phyloP scores from a whole-genome alignment of 129 eudicot genomes.

The Mikania micrantha region DNA sequence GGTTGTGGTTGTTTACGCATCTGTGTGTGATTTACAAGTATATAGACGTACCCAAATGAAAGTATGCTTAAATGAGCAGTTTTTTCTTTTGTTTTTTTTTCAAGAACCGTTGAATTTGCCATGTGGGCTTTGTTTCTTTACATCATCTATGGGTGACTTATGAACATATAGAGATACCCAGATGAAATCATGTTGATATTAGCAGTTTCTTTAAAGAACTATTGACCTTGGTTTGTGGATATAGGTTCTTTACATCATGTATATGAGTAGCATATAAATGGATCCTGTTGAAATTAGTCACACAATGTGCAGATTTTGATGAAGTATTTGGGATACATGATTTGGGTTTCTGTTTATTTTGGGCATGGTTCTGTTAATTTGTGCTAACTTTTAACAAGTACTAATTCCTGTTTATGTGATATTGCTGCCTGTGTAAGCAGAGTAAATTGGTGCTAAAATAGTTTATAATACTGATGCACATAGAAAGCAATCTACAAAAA shows the following conservation, averaged over 20 bases:
- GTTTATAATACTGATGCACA: neutral
- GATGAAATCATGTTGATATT: neutral
- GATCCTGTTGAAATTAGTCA: no score
- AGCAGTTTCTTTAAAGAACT: neutral
- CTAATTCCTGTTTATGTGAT: neutral
- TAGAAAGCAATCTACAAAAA: neutral
- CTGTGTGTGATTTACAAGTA: neutral
- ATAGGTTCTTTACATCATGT: neutral
- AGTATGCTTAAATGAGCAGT: neutral
- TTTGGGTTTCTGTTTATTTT: constrained; percentile 8
- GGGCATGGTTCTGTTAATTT: constrained; percentile 1
- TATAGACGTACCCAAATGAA: neutral
- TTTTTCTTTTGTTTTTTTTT: no score
- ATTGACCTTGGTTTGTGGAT: neutral
- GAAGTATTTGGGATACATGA: neutral
- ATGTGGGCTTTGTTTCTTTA: constrained; percentile 2
- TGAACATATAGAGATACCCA: constrained; percentile 23
- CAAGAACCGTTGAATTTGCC: neutral
- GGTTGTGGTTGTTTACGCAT: neutral
- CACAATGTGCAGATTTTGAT: neutral
- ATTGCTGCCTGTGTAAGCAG: neutral
- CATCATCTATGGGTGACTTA: neutral
- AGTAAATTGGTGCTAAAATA: neutral
- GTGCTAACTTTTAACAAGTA: constrained; percentile 1
- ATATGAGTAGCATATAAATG: no score